These are phyloP conservation scores for Pulveroboletus sp. DNA, from an alignment of 768 basidiomycete genomes.

Conservation along the genomic window DNA sequence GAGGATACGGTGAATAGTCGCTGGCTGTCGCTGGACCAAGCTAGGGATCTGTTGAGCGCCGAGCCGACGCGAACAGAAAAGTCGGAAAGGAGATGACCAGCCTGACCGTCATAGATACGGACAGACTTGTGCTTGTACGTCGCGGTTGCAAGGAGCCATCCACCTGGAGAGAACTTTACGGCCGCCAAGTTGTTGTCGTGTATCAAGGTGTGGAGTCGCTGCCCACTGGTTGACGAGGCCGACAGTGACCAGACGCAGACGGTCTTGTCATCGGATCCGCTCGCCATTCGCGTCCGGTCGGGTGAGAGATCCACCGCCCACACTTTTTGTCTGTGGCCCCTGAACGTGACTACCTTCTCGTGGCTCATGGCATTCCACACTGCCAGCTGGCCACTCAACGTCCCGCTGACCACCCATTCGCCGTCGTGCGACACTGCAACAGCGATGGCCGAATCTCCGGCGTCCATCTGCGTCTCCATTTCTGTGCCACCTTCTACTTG, in stretches of 20 bases:
- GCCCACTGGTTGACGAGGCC: too few relatives aligned
- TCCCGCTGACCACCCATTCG: neutral
- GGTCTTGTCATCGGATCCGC: neutral
- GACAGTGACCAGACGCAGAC: too few relatives aligned
- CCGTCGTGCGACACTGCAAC: neutral
- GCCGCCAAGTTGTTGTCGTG: neutral
- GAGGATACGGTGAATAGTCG: neutral
- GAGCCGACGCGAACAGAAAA: too few relatives aligned
- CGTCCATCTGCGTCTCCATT: neutral
- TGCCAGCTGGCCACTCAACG: neutral
- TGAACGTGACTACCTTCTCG: neutral
- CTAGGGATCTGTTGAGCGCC: too few relatives aligned
- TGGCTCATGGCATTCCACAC: too few relatives aligned
- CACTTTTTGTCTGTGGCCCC: neutral
- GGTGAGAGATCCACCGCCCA: neutral
- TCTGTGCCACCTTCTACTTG: neutral
- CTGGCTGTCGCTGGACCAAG: too few relatives aligned
- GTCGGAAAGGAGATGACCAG: neutral
- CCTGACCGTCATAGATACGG: neutral
- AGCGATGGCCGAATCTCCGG: too few relatives aligned
- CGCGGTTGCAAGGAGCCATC: neutral
- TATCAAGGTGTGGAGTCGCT: too few relatives aligned
- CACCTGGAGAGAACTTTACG: neutral
- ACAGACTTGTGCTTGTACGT: neutral
- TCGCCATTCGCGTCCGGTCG: neutral